Evolutionary conservation across 2,329 filamentous ascomycete genomes (phyloP), one percentile per base, ranked within the genome.

Genomic region (Gaeumannomyces tritici): DNA sequence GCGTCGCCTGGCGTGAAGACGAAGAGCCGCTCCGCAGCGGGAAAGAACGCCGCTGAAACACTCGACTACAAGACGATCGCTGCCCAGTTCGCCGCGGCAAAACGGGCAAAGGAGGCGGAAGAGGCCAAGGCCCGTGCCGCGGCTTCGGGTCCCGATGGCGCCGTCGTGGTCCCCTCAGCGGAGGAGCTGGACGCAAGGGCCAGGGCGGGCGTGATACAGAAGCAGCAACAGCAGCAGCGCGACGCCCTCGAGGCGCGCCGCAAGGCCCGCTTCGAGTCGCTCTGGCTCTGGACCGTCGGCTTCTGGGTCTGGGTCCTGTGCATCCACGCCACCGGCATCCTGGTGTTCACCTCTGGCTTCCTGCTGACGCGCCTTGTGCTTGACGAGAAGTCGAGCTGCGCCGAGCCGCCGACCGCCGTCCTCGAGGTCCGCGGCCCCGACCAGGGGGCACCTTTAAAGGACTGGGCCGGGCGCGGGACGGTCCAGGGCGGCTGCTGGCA

Each of bases 291-390:
- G 83, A 80, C 82, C 1, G 76, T 87, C 42, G 83, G 79, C 51
- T 90, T 93, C 73, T 90, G 91, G 79, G 72, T 80, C 54, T 87
- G 87, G 79, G 77, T 93, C 71, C 76, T 90, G 72, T 84, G 76
- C 66, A 82, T 97, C 55, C 95, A 99, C 73, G 80, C 84, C 57
- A 79, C 89, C 47, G 93, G 92, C 64, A 88, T 98, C 69, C 90
- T 89, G 72, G 89, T 97, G 72, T 99, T 99, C 76, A 96, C 91
- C 29, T 92, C 89, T 73, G 95, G 95, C 51, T 99, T 99, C 75
- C 85, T 99, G 65, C 84, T 99, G 66, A 96, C 93, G 62, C 86
- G 95, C 63, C 78, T 91, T 65, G 88, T 93, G 61, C 81, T 95
- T 63, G 87, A 91, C 65, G 84, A 91, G 69, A 89, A 88, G 72